Conservation (phyloP, 1,139 yeast species). For the Saccharomyces hybrid region DNA sequence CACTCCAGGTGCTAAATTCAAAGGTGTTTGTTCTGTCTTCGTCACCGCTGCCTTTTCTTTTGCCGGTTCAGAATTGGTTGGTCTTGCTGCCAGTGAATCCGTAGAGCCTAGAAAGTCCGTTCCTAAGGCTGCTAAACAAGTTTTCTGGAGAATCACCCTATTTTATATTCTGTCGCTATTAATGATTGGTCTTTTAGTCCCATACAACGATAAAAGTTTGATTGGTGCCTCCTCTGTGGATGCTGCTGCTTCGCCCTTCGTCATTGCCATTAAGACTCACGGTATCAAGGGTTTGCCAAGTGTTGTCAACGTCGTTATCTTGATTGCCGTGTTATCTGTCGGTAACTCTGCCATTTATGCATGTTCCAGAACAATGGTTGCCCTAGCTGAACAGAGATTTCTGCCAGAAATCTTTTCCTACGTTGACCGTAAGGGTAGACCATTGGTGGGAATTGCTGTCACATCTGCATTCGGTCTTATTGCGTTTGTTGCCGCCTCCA, state of each 20-base stretch:
- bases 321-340: constrained; percentile 60
- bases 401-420: constrained; percentile 58
- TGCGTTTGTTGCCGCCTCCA: constrained; percentile 52
- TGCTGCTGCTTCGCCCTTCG: constrained; percentile 54
- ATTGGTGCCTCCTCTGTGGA: constrained; percentile 39
- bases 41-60: constrained; percentile 52
- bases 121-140: constrained; percentile 70
- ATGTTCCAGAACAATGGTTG: constrained; percentile 57
- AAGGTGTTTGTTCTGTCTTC: constrained; percentile 44
- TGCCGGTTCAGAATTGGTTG: constrained; percentile 66
- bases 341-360: constrained; percentile 64
- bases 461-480: constrained; percentile 48
- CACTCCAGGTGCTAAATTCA: constrained; percentile 35
- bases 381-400: constrained; percentile 56
- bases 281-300: constrained; percentile 50
- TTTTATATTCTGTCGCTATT: constrained; percentile 47
- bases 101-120: constrained; percentile 63
- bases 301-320: constrained; percentile 44
- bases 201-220: constrained; percentile 35
- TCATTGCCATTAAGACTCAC: constrained; percentile 48
- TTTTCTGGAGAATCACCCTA: constrained; percentile 60
- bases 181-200: constrained; percentile 41
- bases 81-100: constrained; percentile 84
- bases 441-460: constrained; percentile 46
- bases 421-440: constrained; percentile 63